Base-by-base conservation (phyloP, 2,329 filamentous ascomycete species). In the Sclerotinia borealis region DNA sequence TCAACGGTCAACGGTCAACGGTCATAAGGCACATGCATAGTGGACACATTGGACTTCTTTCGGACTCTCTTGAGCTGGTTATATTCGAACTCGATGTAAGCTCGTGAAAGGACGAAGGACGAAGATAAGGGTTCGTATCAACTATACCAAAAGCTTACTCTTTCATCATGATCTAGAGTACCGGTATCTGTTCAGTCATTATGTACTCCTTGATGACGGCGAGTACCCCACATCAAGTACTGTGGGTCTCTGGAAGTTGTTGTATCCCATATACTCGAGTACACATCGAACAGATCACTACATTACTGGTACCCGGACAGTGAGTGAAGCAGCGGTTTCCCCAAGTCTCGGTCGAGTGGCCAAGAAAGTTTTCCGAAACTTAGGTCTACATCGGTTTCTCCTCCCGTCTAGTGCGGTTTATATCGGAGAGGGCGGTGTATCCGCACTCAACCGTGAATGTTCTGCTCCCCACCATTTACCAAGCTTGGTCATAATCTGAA, bases 141-240 rank as follows among this genome's bases (percentile, higher is more conserved):
- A n/a, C n/a, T 17, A 11, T 47, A 34, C 29, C 29, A 17, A 10
- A 56, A 45, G 19, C 29, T 51, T 25, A 15, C 39, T 13, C 10
- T 41, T 22, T 31, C 25, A 31, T 45, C 39, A 34, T 58, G 54
- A 45, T 45, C 27, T n/a, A n/a, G n/a, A n/a, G n/a, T n/a, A n/a
- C n/a, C n/a, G n/a, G n/a, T 34, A 58, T 58, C 39, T 58, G 27
- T 45, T 45, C 54, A 58, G n/a, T 45, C n/a, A n/a, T n/a, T n/a
- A n/a, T n/a, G n/a, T 34, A 29, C 41, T 25, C 29, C 54, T 47
- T 43, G 7, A 56, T 34, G 54, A 56, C 15, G 54, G n/a, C 54
- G 54, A 34, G 34, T 45, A 34, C 52, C 52, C 52, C 54, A 45
- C 27, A 56, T 25, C 9, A 34, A 56, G 39, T 8, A 45, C 13